Evolutionary conservation across 2,329 filamentous ascomycete species (phyloP), one percentile per base, ranked within the genome.

Genomic region (Penicillium palitans): DNA sequence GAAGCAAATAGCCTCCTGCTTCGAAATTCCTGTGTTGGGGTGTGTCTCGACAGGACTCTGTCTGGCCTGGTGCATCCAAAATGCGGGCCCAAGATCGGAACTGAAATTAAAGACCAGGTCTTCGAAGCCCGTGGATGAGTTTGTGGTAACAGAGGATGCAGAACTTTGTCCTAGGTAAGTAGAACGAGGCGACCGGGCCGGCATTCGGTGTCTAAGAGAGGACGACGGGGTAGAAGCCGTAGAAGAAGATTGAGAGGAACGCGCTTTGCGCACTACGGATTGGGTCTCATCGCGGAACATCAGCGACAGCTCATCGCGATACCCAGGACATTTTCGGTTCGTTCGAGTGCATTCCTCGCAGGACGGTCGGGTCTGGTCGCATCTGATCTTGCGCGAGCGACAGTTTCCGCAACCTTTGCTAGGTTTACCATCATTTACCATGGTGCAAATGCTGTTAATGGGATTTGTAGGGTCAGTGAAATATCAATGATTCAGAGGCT

Each of bases 271-370:
- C 29, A 84, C 82, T 37, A 87, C 84, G 64, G 86, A 84, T 63
- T 78, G 82, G 64, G 83, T 87, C 72, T 86, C 83, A 62, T 88
- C 85, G 63, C 85, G 80, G 33, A 35, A 35, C 13, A 35, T 35
- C 33, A 35, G 33, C 13, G 33, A 35, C 6, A 35, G 5, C 33
- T 35, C 83, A 62, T 88, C 85, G 63, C 85, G 80, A 66, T 88
- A 88, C 4, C 85, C 85, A 21, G 84, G 83, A 63, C 86, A 88
- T 66, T 77, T 80, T 70, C 85, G 84, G 66, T 80, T 80, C 42
- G 84, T 80, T 42, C 84, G 83, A 44, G 82, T 75, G 68, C 85
- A 88, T 76, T 88, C 84, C 27, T 83, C 83, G 66, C 85, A 88
- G 66, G 83, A 79, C 3, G 85, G 85, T 35, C 76, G 79, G 46